A percentile compares a stretch with the other conserved stretches of the same genome.
Evolutionary conservation across 495 filamentous ascomycete genomes (phyloP).

Genomic region (Hypoxylon fuscum): DNA sequence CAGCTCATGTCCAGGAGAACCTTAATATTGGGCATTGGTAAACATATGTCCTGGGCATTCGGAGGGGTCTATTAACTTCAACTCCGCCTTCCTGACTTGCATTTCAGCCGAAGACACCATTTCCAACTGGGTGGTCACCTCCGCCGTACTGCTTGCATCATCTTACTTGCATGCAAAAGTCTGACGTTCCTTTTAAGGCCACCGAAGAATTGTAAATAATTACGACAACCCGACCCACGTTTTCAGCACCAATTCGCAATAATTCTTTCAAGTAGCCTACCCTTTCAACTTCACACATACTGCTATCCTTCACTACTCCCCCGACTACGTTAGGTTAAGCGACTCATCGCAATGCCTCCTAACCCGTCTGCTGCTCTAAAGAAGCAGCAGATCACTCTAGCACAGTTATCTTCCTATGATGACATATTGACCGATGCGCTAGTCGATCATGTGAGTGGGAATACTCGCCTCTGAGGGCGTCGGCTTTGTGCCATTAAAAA

Average conservation of each 20-base stretch:
- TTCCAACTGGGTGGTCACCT: conserved; percentile 16
- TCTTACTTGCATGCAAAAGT: conserved; percentile 32
- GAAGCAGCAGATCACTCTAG: conserved; percentile 80
- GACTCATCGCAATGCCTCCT: conserved; percentile 49
- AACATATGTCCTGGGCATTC: conserved; percentile 22
- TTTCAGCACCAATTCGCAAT: background rate
- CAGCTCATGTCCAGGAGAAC: conserved; percentile 36
- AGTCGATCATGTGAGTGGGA: conserved; percentile 82
- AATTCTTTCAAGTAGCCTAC: background rate
- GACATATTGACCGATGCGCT: conserved; percentile 96
- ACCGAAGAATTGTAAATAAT: background rate
- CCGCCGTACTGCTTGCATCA: background rate
- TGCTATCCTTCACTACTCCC: background rate
- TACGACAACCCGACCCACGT: background rate
- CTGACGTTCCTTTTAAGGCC: conserved; percentile 7
- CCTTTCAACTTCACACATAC: conserved; percentile 4
- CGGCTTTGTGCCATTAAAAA: conserved; percentile 17
- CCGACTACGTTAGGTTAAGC: conserved; percentile 5
- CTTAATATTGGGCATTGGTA: conserved; percentile 22
- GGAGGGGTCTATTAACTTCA: conserved; percentile 21
- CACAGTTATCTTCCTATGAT: conserved; percentile 90
- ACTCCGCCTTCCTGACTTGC: conserved; percentile 25
- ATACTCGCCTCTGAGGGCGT: conserved; percentile 34
- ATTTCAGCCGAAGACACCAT: conserved; percentile 28
- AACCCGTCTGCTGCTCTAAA: conserved; percentile 56